Base-by-base conservation (phyloP, 176 grass and related monocot species). In the Oryza meyeriana region DNA sequence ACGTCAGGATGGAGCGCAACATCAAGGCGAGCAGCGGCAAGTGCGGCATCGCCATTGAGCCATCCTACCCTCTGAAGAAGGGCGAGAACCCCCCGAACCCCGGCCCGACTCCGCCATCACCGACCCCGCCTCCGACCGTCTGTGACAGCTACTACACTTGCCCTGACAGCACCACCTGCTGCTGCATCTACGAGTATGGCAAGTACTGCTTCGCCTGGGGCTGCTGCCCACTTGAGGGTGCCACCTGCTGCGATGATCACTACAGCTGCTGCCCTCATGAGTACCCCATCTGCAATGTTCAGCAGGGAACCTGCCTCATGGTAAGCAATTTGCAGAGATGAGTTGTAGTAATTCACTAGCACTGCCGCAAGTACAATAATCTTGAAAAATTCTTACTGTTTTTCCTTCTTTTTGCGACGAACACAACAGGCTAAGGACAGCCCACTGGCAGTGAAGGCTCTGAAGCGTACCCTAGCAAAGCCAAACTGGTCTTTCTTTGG, bases 261-360 rank as follows among this genome's bases (percentile, higher is more conserved):
- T 98, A 90, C 87, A 93, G 90, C 74, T 98, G 96, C 88, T 98
- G 96, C 93, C 96, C 96, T 9, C 88, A 93, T 36, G 89, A 98
- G 13, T 95, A 93, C 69, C 96, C 96, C 14, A 4, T 98, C 71
- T 98, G 96, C 84, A 81, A 98, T 44, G 35, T 87, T 0, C 13
- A 30, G 38, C 68, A 91, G 13, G 93, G 96, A 47, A 82, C 89
- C 34, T 99, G 96, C 77, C 87, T 90, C 62, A 50, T 44, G 96
- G 96, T 99, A 89, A 91, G 17, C 25, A 35, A 10, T 8, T 8
- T 34, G 1, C 8, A 12, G 55, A 59, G 55, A 59, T 24, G 6
- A 6, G 32, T 2, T 2, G 2, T 1, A 24, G 22, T 76, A 45
- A 29, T 47, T 41, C 8, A 22, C 38, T 14, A 35, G 18, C 13